These are phyloP conservation scores for Primulina tabacum DNA, from an alignment of 257 asterid genomes.

Conservation along the genomic window DNA sequence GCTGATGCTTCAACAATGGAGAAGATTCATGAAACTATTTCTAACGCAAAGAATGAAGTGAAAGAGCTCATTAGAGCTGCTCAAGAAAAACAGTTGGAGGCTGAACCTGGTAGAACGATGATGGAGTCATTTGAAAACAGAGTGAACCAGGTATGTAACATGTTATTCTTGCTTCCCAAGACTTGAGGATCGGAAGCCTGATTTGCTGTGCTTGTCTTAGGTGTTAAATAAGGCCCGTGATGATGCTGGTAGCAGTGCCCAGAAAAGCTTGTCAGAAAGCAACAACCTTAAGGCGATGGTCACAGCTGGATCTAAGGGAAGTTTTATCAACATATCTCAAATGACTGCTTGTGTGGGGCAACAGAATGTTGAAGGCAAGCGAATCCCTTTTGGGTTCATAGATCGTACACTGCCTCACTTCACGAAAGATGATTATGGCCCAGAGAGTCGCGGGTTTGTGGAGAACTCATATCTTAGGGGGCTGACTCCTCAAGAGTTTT, in stretches of 20 bases:
- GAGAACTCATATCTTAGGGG: constrained; percentile 98
- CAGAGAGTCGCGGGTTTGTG: constrained; percentile 99
- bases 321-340: constrained; percentile 97
- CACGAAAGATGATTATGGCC: constrained; percentile 88
- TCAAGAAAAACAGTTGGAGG: constrained; percentile 78
- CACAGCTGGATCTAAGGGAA: constrained; percentile 99
- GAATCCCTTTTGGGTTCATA: constrained; percentile 93
- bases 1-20: constrained; percentile 96
- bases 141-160: constrained; percentile 76
- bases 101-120: constrained; percentile 99
- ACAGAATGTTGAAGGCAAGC: constrained; percentile 99
- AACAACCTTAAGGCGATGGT: constrained; percentile 99
- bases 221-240: constrained; percentile 99
- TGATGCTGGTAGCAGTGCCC: constrained; percentile 99
- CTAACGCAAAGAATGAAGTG: constrained; percentile 85
- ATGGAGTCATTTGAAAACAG: constrained; percentile 95
- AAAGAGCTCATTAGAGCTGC: constrained; percentile 71
- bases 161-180: constrained; percentile 13
- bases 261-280: constrained; percentile 91
- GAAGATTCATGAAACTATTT: constrained; percentile 75
- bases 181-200: constrained; percentile 18
- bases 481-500: constrained; percentile 95
- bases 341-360: constrained; percentile 99
- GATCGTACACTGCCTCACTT: constrained; percentile 93
- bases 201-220: constrained; percentile 36